phyloP scores from a whole-genome alignment of 2,329 filamentous ascomycete species.

The Calonectria multiphialidica region DNA sequence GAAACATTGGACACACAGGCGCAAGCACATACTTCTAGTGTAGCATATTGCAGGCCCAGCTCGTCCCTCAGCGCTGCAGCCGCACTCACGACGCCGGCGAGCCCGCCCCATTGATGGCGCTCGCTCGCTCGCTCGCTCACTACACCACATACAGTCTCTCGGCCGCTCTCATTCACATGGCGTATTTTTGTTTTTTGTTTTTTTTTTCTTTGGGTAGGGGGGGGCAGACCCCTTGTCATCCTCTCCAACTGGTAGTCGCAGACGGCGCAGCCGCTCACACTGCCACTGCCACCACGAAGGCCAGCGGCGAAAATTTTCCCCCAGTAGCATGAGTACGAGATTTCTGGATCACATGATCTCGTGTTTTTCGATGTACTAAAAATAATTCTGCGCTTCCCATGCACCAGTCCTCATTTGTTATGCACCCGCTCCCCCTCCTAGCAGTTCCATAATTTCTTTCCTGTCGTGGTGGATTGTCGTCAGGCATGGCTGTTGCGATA shows the following conservation, averaged over 20 bases:
- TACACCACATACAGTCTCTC: background rate
- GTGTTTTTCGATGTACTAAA: conserved; percentile 44
- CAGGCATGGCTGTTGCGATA: background rate
- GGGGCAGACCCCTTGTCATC: background rate
- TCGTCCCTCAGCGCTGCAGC: conserved; percentile 1
- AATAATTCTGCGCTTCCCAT: conserved; percentile 30
- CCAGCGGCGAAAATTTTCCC: conserved; percentile 10
- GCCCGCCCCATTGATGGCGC: background rate
- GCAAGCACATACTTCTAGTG: background rate
- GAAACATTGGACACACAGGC: background rate
- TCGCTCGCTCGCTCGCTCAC: background rate
- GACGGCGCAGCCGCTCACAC: conserved; percentile 10
- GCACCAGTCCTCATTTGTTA: background rate
- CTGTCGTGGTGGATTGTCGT: background rate
- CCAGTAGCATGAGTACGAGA: conserved; percentile 18
- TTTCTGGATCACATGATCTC: conserved; percentile 45
- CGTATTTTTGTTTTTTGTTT: background rate
- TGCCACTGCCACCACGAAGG: background rate
- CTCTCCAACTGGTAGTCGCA: background rate
- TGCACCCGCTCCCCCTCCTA: background rate
- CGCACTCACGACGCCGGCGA: background rate
- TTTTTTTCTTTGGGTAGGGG: too few species aligned
- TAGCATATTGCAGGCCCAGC: background rate
- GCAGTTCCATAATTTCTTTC: background rate
- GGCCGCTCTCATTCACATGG: conserved; percentile 8